phyloP scores from a whole-genome alignment of 768 basidiomycete genomes.

The Trametes villosa region DNA sequence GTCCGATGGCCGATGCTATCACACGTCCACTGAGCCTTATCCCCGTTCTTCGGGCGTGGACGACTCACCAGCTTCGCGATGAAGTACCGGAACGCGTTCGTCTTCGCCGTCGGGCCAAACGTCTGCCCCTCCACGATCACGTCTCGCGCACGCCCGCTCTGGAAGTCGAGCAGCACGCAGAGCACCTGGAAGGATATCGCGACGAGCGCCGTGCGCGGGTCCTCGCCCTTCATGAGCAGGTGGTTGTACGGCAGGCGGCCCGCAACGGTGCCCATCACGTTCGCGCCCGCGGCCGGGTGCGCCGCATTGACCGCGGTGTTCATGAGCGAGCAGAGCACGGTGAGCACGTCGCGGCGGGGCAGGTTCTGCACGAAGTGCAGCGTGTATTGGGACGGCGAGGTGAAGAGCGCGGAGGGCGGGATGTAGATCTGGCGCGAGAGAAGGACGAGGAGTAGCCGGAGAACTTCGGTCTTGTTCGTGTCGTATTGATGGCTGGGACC shows the following conservation, averaged over 20 bases:
- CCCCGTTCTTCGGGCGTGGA: too few species aligned
- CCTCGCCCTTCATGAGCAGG: constrained; percentile 88
- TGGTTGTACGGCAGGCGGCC: constrained; percentile 89
- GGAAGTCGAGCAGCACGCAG: constrained; percentile 77
- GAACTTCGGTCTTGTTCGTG: constrained; percentile 83
- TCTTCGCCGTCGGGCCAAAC: constrained; percentile 59
- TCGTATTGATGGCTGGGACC: constrained; percentile 69
- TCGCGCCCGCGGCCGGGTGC: constrained; percentile 46
- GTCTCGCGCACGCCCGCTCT: constrained; percentile 75
- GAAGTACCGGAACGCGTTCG: constrained; percentile 93
- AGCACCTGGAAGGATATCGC: constrained; percentile 78
- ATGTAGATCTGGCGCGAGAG: constrained; percentile 91
- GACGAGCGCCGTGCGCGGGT: constrained; percentile 72
- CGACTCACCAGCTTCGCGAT: constrained; percentile 79
- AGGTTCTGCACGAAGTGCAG: constrained; percentile 78
- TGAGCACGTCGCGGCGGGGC: constrained; percentile 82
- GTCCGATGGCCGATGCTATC: constrained; percentile 87
- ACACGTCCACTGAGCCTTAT: not conserved
- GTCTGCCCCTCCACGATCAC: constrained; percentile 46
- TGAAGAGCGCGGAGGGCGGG: constrained; percentile 68
- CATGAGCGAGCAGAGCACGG: constrained; percentile 88
- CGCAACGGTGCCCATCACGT: constrained; percentile 67
- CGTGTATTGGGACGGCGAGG: constrained; percentile 76
- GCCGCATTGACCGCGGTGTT: constrained; percentile 86
- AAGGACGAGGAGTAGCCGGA: constrained; percentile 85